A percentile compares a stretch with the other conserved stretches of the same genome.
These are phyloP conservation scores for Nannochloropsis gaditana DNA, from an alignment of 108 stramenopile genomes.

Conservation along the genomic window DNA sequence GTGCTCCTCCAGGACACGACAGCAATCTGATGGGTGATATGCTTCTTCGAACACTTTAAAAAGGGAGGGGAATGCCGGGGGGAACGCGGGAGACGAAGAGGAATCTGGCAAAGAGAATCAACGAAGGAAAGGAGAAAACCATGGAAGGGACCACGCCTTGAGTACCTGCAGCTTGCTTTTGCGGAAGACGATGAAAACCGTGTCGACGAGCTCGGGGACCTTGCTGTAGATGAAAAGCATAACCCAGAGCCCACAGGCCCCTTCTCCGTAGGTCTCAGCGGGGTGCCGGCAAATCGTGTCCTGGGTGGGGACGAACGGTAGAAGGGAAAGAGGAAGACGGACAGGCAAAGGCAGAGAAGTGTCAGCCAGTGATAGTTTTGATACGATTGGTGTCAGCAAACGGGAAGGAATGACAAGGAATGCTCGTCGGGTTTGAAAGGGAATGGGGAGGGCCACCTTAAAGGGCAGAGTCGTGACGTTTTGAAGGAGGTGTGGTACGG, in stretches of 20 bases:
- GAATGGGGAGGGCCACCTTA: neutral
- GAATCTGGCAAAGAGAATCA: neutral
- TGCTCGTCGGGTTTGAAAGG: neutral
- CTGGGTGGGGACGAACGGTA: neutral
- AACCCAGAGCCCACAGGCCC: slow-evolving; percentile 79
- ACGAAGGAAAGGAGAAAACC: neutral
- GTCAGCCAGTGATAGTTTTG: neutral
- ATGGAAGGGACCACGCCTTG: neutral
- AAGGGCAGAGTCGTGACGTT: neutral
- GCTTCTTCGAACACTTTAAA: too few species aligned
- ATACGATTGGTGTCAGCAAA: neutral
- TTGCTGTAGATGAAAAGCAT: slow-evolving; percentile 85
- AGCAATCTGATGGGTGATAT: too few species aligned
- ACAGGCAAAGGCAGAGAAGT: neutral
- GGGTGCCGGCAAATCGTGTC: slow-evolving; percentile 19
- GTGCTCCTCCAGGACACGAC: too few species aligned
- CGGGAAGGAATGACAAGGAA: neutral
- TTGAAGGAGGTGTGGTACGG: neutral
- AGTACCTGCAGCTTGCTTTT: slow-evolving; percentile 41
- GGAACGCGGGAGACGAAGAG: too few species aligned
- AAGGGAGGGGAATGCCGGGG: too few species aligned
- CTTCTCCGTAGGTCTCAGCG: slow-evolving; percentile 60
- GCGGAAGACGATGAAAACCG: slow-evolving; percentile 57
- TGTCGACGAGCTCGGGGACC: slow-evolving; percentile 61
- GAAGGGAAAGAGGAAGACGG: neutral